phyloP scores from a whole-genome alignment of 768 basidiomycete genomes.

The Boletus edulis region DNA sequence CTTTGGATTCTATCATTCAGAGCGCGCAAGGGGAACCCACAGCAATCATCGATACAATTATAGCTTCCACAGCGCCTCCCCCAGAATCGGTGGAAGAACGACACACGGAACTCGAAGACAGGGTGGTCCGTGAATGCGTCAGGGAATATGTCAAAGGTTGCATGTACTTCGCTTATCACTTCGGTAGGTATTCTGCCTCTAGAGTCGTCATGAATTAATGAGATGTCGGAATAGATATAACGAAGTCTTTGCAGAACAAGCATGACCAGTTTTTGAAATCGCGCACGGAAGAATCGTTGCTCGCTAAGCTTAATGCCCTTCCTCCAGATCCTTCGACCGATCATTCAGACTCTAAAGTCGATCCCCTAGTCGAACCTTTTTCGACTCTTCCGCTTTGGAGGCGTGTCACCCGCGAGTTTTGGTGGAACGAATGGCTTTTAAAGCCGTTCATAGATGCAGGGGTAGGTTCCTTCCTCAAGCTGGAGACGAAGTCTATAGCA shows the following conservation, averaged over 20 bases:
- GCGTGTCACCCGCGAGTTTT: slow-evolving; percentile 84
- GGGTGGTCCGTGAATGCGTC: slow-evolving; percentile 77
- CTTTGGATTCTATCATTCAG: slow-evolving; percentile 41
- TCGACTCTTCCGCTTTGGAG: slow-evolving; percentile 87
- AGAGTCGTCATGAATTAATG: not conserved
- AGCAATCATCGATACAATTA: slow-evolving; percentile 54
- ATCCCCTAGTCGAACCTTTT: slow-evolving; percentile 67
- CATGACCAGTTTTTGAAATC: slow-evolving; percentile 60
- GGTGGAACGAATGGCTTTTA: slow-evolving; percentile 93
- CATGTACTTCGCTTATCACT: slow-evolving; percentile 89
- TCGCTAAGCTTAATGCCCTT: slow-evolving; percentile 57
- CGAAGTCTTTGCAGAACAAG: slow-evolving; percentile 80
- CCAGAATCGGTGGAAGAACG: slow-evolving; percentile 64
- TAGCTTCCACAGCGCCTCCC: slow-evolving; percentile 59
- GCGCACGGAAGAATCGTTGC: slow-evolving; percentile 55
- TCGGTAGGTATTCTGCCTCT: slow-evolving; percentile 49
- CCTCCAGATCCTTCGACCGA: slow-evolving; percentile 32
- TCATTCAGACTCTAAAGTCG: slow-evolving; percentile 37
- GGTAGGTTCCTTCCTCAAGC: slow-evolving; percentile 40
- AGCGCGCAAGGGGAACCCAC: slow-evolving; percentile 46
- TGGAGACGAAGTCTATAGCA: not conserved
- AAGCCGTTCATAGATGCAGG: slow-evolving; percentile 87
- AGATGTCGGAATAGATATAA: slow-evolving; percentile 54
- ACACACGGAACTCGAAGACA: slow-evolving; percentile 75
- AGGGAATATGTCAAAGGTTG: slow-evolving; percentile 77